Conservation (phyloP, 805 yeast species). For the Schwanniomyces sp. region DNA sequence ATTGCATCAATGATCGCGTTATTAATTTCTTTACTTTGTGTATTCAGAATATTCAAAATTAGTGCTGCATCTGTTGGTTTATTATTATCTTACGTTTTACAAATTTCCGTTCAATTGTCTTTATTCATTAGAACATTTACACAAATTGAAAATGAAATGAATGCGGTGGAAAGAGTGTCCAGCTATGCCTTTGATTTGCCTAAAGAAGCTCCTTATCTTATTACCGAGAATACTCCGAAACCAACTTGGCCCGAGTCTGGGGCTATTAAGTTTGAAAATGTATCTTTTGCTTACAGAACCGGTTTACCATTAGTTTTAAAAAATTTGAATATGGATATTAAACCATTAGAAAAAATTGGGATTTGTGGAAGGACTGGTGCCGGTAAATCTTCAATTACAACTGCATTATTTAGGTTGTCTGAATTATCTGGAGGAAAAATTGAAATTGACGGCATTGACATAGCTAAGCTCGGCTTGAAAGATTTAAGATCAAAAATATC, state of each 20-base stretch:
- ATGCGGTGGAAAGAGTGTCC: conserved; percentile 69
- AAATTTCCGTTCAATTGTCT: conserved; percentile 55
- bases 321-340: conserved; percentile 38
- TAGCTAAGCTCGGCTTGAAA: conserved; percentile 47
- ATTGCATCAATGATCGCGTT: conserved; percentile 53
- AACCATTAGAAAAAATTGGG: conserved; percentile 66
- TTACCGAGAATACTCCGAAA: conserved; percentile 39
- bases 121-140: conserved; percentile 44
- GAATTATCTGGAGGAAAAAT: conserved; percentile 50
- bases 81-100: conserved; percentile 59
- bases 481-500: conserved; percentile 53
- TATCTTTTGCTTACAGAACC: conserved; percentile 51
- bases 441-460: conserved; percentile 53
- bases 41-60: conserved; percentile 58
- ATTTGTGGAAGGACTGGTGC: conserved; percentile 88
- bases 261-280: conserved; percentile 44
- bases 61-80: conserved; percentile 67
- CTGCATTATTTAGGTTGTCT: conserved; percentile 54
- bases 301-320: conserved; percentile 56
- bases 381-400: conserved; percentile 65
- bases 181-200: conserved; percentile 64
- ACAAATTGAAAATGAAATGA: conserved; percentile 74
- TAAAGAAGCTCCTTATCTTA: conserved; percentile 60
- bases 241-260: conserved; percentile 49
- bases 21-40: conserved; percentile 58